Evolutionary conservation across 164 flowering plant species (phyloP).

Genomic region (Litsea cubeba): DNA sequence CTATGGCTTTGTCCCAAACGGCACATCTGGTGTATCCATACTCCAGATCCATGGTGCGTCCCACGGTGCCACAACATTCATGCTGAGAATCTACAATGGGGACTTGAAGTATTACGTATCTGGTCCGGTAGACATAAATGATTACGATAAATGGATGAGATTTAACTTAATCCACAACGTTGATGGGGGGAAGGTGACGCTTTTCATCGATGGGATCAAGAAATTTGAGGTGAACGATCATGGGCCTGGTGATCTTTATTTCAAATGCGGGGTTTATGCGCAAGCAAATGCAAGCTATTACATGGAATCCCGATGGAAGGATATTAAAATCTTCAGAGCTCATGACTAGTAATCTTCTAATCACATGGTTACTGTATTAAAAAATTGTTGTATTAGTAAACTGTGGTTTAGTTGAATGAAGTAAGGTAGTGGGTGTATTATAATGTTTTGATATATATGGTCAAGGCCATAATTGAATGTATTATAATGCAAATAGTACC

Average conservation of each 20-base stretch:
- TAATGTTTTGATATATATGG: too few species aligned
- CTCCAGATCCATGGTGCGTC: constrained; percentile 15
- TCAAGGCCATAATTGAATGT: too few species aligned
- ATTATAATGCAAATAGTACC: too few species aligned
- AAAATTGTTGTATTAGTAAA: too few species aligned
- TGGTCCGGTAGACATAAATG: constrained; percentile 9
- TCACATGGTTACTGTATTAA: too few species aligned
- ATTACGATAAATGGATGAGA: constrained; percentile 32
- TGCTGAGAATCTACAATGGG: constrained; percentile 18
- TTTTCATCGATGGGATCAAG: constrained; percentile 27
- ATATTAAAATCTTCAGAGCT: constrained; percentile 20
- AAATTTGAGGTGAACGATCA: constrained; percentile 16
- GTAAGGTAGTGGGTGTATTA: too few species aligned
- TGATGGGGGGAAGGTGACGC: constrained; percentile 15
- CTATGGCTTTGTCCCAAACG: constrained; percentile 14
- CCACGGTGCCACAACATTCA: constrained; percentile 3
- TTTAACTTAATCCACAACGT: constrained; percentile 34
- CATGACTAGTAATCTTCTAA: too few species aligned
- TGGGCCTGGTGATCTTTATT: constrained; percentile 20
- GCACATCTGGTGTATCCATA: constrained; percentile 19
- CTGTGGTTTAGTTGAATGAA: too few species aligned
- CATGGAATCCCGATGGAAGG: constrained; percentile 44
- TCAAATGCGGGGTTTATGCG: constrained; percentile 36
- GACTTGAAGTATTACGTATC: constrained; percentile 7
- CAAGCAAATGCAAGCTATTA: constrained; percentile 17